These are phyloP conservation scores for Bruguiera sexangula DNA, from an alignment of 345 rosid genomes.

Conservation along the genomic window DNA sequence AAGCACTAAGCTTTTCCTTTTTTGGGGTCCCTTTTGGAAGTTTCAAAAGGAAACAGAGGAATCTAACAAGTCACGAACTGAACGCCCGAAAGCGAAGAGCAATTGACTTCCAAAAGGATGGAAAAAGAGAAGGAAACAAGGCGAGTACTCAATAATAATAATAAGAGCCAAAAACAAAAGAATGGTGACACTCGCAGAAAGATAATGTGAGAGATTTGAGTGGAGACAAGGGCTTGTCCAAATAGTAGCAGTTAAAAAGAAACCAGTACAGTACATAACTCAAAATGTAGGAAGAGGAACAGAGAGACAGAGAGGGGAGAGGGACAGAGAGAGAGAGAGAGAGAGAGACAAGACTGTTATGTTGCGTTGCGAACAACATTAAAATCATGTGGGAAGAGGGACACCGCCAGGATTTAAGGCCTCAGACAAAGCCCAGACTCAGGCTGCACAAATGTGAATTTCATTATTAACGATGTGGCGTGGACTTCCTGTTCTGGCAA, in stretches of 20 bases:
- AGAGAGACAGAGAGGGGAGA: too few species aligned
- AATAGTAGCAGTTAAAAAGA: not conserved
- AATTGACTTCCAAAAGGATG: not conserved
- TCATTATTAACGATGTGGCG: too few species aligned
- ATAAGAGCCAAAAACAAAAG: slow-evolving; percentile 7
- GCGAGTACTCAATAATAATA: not conserved
- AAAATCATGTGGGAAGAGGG: slow-evolving; percentile 21
- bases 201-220: slow-evolving; percentile 2
- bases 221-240: not conserved
- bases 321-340: not conserved
- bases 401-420: slow-evolving; percentile 17
- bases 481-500: too few species aligned
- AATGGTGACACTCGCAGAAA: slow-evolving; percentile 26
- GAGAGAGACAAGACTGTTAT: not conserved
- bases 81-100: too few species aligned
- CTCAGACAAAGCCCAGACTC: not conserved
- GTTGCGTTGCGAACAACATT: slow-evolving; percentile 16
- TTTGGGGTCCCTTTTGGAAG: not conserved
- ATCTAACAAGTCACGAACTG: too few species aligned
- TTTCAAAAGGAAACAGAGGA: not conserved
- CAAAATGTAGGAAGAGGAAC: too few species aligned
- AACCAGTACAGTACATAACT: not conserved
- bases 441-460: slow-evolving; percentile 13
- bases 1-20: not conserved
- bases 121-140: not conserved